Conservation (phyloP, 345 rosid species). For the Tarenaya hassleriana region DNA sequence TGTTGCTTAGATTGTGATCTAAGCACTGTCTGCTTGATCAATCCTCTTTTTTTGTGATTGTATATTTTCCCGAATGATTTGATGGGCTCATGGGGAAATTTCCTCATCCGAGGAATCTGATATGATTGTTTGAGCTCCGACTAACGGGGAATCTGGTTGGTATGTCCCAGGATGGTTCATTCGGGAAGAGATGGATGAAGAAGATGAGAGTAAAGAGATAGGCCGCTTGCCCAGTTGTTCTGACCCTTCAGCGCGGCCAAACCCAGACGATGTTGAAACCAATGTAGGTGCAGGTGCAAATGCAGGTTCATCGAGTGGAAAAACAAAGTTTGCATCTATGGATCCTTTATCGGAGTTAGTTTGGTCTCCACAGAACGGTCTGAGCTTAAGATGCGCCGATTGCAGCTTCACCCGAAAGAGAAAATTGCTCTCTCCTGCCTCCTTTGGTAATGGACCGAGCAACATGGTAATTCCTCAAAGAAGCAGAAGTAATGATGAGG, state of each 20-base stretch:
- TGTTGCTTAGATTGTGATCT: not conserved
- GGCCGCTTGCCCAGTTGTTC: conserved; percentile 22
- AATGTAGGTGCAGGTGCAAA: conserved; percentile 85
- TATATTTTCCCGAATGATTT: not conserved
- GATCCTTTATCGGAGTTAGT: conserved; percentile 76
- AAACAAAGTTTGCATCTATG: conserved; percentile 44
- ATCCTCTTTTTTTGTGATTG: not conserved
- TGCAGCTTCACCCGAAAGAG: conserved; percentile 38
- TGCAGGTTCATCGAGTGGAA: conserved; percentile 48
- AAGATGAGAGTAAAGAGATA: conserved; percentile 38
- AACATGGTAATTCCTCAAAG: conserved; percentile 23
- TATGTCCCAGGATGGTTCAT: conserved; percentile 22
- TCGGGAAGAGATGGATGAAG: conserved; percentile 42
- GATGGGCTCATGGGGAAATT: too few species aligned
- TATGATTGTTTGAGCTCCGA: not conserved
- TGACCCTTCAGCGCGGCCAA: conserved; percentile 38
- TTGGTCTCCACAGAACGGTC: conserved; percentile 85
- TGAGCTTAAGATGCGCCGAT: conserved; percentile 65
- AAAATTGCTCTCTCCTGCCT: conserved; percentile 32
- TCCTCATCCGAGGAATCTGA: not conserved
- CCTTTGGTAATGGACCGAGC: conserved; percentile 38
- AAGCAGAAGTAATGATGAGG: conserved; percentile 25
- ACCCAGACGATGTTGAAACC: conserved; percentile 30
- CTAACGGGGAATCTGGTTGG: conserved; percentile 5
- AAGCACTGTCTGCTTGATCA: not conserved